Evolutionary conservation across 495 filamentous ascomycete species (phyloP), one percentile per base, ranked within the genome.

Genomic region (Aspergillus funiculosus): DNA sequence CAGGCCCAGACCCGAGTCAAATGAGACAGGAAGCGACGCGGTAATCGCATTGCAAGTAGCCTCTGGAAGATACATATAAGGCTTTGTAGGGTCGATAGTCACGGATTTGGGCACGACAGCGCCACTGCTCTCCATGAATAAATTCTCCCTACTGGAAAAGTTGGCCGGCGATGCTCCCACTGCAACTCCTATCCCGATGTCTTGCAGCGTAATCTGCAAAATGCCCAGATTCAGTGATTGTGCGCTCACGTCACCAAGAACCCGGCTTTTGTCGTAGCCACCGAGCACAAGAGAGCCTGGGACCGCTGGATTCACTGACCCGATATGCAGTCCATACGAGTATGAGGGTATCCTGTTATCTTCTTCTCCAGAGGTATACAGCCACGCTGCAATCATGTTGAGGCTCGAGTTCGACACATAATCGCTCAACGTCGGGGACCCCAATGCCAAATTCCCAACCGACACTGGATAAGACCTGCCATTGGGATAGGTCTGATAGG

Each of bases 281-380:
- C 76, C 76, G 34, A 74, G 62, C 17, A 67, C 49, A 26, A 78
- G 57, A 5, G 69, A 76, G 1, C 65, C 73, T 6, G 61, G 43
- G 43, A 74, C 66, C 1, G 47, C 39, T 6, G 63, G 60, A 3
- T 50, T 44, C 5, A 55, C 73, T 1, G 75, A 75, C 2, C 78
- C 76, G 25, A 79, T 71, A 46, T 80, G 77, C 54, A 81, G 64
- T 9, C 69, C 67, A 40, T 66, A 78, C 8, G 74, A 77, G 34
- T 71, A 72, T 1, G 75, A 78, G 0, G 67, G 63, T 17, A 63
- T 71, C 2, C 9, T n/a, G 39, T 46, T 29, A 13, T n/a, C n/a
- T 35, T 25, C 42, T 0, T 20, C 42, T 13, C 17, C 36, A 13
- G 20, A 27, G 1, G 30, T 28, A 27, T 45, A 51, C 11, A 51